Base-by-base conservation (phyloP, 805 yeast genomes). In the Spathaspora arborariae region DNA sequence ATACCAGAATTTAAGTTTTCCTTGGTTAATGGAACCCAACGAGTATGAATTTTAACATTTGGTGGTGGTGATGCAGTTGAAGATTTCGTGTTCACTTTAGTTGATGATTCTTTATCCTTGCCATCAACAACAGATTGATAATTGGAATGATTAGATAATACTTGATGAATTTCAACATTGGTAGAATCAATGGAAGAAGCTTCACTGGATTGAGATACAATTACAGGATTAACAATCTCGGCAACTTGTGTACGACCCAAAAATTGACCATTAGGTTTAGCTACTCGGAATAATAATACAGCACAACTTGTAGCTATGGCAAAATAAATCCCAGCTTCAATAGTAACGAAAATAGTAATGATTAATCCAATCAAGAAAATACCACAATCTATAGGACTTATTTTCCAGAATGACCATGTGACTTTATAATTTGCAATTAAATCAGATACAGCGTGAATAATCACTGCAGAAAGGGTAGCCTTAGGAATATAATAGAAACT, bases 381-480 rank as follows among this genome's bases (percentile, higher is more conserved):
- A 20, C 82, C 72, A 58, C 76, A 79, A 64, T 88, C 96, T 21
- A 86, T 51, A 22, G 97, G 97, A 42, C 81, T 68, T 47, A 85
- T 78, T 52, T 73, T 76, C 84, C 88, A 91, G 62, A 86, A 76
- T 53, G 73, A 78, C 78, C 79, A 78, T 8, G 90, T 78, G 20
- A 84, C 78, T 55, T 75, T 76, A 63, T 80, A 87, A 44, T 82
- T 75, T 1, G 95, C 84, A 49, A 89, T 66, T 64, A 91, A 77
- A 65, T 90, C 97, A 44, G 88, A 79, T 16, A 91, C 97, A 22
- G 97, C 96, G 65, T 91, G 97, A 59, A 91, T 91, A 54, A 91
- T 91, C 53, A 91, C 81, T 1, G 97, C 97, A 52, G 84, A 75
- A 47, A 91, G 74, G 2, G 92, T 82, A 7, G 97, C 96, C 56